Evolutionary conservation across 1,284 basidiomycete species (phyloP), one percentile per base, ranked within the genome.

Genomic region (Xerocomus amazonicus): DNA sequence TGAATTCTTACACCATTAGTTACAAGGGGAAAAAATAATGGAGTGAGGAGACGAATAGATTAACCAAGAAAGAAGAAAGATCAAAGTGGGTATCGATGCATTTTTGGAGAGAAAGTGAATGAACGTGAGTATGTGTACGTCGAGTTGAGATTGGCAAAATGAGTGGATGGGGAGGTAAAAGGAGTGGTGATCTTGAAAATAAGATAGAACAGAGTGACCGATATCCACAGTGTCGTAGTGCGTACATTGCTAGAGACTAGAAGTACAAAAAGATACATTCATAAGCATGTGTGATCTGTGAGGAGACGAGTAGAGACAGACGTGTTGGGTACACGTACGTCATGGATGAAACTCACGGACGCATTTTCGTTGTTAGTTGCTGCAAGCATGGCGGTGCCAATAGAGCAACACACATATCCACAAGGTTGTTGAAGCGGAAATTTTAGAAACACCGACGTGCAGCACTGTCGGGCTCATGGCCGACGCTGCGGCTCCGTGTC

Each of bases 401-500:
- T n/a, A 43, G 41, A 32, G 36, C 16, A 27, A 38, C 13, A 31
- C 14, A 47, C 14, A 23, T 3, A 23, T 23, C 3, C 4, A 33
- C 8, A 9, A 7, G 16, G 9, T 33, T 7, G 27, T 32, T 23
- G 37, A 19, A 26, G 19, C 19, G 19, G 12, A 34, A 13, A 45
- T 16, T 49, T 45, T 35, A 68, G 43, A 58, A 54, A 33, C 36
- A 52, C 23, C 53, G 50, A 26, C 48, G 53, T 4, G 55, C 37
- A 34, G 46, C 29, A 13, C 40, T 36, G n/a, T 54, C 44, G 26
- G 41, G 50, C 19, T 66, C 54, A 27, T 52, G 51, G 9, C 54
- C 62, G 40, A 59, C 57, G 17, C 62, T 65, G 26, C 57, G 65
- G 38, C 66, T 65, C 23, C 66, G 59, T 10, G 44, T 38, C 14